Evolutionary conservation across 345 rosid genomes (phyloP).

Genomic region (Salix purpurea): DNA sequence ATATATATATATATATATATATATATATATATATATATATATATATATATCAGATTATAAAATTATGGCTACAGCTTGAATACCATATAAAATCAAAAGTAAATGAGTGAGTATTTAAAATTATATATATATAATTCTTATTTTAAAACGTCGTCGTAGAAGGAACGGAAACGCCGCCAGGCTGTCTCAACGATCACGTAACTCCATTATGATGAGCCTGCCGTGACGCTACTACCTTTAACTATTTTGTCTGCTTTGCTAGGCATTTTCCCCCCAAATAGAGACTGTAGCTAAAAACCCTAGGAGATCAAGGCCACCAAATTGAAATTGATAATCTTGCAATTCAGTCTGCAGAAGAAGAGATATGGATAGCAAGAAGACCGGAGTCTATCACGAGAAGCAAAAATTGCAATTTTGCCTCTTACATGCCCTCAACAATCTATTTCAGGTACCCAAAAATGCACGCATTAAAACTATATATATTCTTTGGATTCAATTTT

Average conservation of each 20-base stretch:
- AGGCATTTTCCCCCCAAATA: not conserved
- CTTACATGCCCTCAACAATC: conserved; percentile 82
- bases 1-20: no score
- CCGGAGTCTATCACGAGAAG: conserved; percentile 66
- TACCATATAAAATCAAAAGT: not conserved
- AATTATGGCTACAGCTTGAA: no score
- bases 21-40: no score
- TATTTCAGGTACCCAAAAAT: conserved; percentile 61
- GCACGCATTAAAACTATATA: not conserved
- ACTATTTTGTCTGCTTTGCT: not conserved
- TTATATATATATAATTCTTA: not conserved
- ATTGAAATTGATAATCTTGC: not conserved
- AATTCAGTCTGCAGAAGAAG: not conserved
- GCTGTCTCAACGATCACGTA: not conserved
- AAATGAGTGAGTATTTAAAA: not conserved
- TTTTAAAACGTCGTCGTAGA: not conserved
- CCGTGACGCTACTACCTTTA: not conserved
- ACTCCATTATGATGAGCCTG: no score
- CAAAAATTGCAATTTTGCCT: conserved; percentile 84
- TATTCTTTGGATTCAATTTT: no score
- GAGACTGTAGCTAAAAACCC: not conserved
- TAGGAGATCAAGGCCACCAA: not conserved
- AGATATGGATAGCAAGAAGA: conserved; percentile 36
- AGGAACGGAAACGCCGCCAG: not conserved
- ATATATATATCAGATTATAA: no score